These are phyloP conservation scores for Mortierella sp. DNA, from an alignment of 371 early-diverging fungal genomes.

Conservation along the genomic window DNA sequence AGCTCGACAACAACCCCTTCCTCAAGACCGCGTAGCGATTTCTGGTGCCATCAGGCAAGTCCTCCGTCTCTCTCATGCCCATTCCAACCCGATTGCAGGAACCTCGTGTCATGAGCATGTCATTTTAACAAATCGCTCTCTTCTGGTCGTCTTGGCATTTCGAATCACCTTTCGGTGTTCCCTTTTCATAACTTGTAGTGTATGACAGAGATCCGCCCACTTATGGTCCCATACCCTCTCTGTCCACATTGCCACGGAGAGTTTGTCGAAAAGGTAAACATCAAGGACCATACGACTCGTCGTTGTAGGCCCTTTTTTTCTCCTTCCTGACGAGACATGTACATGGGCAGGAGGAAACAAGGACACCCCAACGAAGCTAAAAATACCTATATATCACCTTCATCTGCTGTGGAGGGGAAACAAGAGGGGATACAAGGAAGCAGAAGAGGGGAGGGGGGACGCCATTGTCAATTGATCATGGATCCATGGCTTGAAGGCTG, in stretches of 20 bases:
- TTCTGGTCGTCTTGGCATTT: conserved; percentile 3
- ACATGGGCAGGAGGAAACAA: too few species aligned
- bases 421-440: background rate
- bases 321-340: too few species aligned
- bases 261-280: conserved; percentile 76
- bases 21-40: conserved; percentile 25
- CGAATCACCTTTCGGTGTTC: background rate
- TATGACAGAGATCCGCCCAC: conserved; percentile 41
- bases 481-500: too few species aligned
- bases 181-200: conserved; percentile 19
- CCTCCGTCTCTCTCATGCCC: background rate
- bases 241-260: conserved; percentile 71
- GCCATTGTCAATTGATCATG: too few species aligned
- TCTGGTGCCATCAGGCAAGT: conserved; percentile 49
- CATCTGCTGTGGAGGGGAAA: too few species aligned
- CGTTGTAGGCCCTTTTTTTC: too few species aligned
- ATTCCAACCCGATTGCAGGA: too few species aligned
- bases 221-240: conserved; percentile 63
- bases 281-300: too few species aligned
- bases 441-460: background rate
- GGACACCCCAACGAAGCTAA: too few species aligned
- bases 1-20: too few species aligned
- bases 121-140: conserved; percentile 13
- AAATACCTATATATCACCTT: too few species aligned
- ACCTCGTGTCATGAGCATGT: conserved; percentile 9